A percentile compares a stretch with the other conserved stretches of the same genome.
These are phyloP conservation scores for Aspergillus uvarum DNA, from an alignment of 2,329 filamentous ascomycete genomes.

Conservation along the genomic window DNA sequence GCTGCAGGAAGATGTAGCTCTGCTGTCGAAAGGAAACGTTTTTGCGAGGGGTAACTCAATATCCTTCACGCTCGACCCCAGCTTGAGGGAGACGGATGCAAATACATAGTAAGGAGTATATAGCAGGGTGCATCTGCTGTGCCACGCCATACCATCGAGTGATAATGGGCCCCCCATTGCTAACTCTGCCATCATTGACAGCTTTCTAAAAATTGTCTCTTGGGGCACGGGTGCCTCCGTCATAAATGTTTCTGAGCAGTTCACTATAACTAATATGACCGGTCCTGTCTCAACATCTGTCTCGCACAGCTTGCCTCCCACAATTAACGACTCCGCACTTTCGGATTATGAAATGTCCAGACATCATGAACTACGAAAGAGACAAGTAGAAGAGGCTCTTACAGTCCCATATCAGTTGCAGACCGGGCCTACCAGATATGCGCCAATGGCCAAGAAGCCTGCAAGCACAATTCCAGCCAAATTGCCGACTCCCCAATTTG, in stretches of 20 bases:
- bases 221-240: constrained; percentile 54
- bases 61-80: constrained; percentile 46
- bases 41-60: constrained; percentile 45
- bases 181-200: constrained; percentile 24
- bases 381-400: constrained; percentile 30
- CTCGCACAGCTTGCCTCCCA: constrained; percentile 36
- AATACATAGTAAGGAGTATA: constrained; percentile 57
- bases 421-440: constrained; percentile 57
- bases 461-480: constrained; percentile 59
- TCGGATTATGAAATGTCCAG: constrained; percentile 7
- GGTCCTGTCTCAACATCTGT: constrained; percentile 52
- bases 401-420: constrained; percentile 57
- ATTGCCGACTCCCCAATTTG: constrained; percentile 49
- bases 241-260: constrained; percentile 62
- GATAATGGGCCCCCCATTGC: background rate
- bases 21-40: constrained; percentile 39
- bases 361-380: constrained; percentile 30
- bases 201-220: constrained; percentile 61
- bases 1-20: constrained; percentile 41
- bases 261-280: constrained; percentile 65
- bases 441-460: constrained; percentile 61
- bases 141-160: background rate
- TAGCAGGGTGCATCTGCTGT: background rate
- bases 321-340: constrained; percentile 11
- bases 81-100: constrained; percentile 45